Evolutionary conservation across 805 yeast genomes (phyloP).

Genomic region (Nematodospora valgi): DNA sequence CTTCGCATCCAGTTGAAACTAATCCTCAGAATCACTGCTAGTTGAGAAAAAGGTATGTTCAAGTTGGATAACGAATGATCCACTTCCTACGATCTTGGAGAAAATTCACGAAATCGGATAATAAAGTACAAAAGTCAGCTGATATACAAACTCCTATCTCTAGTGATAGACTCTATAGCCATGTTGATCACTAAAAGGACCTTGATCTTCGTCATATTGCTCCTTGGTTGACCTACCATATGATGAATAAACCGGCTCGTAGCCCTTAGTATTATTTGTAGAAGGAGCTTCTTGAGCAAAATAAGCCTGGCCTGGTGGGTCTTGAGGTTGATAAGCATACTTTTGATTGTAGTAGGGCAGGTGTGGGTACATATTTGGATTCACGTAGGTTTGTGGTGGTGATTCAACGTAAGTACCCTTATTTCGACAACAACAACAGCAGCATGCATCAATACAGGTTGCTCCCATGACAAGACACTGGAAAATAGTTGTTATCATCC

Average conservation of each 20-base stretch:
- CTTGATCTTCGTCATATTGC: conserved; percentile 1
- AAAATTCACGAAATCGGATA: background rate
- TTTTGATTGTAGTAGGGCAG: conserved; percentile 14
- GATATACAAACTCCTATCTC: background rate
- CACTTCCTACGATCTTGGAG: too few species aligned
- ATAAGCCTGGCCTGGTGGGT: conserved; percentile 11
- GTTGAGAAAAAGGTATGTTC: background rate
- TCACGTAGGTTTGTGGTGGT: conserved; percentile 15
- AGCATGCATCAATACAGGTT: conserved; percentile 40
- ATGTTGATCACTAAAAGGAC: conserved; percentile 3
- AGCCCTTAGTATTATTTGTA: conserved; percentile 7
- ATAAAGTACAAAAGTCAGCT: background rate
- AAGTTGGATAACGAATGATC: background rate
- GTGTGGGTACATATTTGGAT: conserved; percentile 35
- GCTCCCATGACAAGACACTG: conserved; percentile 58
- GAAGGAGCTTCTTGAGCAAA: conserved; percentile 4
- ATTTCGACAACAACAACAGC: conserved; percentile 46
- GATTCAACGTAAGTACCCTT: conserved; percentile 10
- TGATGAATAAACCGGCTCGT: conserved; percentile 10
- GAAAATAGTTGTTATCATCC: conserved; percentile 54
- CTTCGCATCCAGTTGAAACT: too few species aligned
- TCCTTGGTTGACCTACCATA: conserved; percentile 2
- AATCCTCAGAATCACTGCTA: too few species aligned
- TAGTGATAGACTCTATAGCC: conserved; percentile 6
- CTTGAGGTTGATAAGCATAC: conserved; percentile 8